Evolutionary conservation across 768 basidiomycete genomes (phyloP).

Genomic region (Pholiota microspora): DNA sequence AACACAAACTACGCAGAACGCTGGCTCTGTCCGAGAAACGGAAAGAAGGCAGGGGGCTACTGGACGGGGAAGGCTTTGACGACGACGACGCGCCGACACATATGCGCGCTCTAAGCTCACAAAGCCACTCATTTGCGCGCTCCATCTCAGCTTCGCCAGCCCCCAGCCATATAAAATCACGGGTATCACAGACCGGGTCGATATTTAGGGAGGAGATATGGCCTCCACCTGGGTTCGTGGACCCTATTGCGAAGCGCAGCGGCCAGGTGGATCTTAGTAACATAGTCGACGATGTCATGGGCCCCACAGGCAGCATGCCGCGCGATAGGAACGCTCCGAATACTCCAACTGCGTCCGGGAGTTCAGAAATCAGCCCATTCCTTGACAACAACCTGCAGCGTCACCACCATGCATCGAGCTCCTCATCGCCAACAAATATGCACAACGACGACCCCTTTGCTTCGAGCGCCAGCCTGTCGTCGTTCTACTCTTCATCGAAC

Average conservation of each 20-base stretch:
- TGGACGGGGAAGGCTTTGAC: constrained; percentile 36
- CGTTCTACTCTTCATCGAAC: constrained; percentile 8
- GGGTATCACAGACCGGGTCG: constrained; percentile 42
- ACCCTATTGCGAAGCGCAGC: constrained; percentile 33
- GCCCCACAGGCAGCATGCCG: too few relatives aligned
- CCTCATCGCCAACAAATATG: background rate
- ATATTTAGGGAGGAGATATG: constrained; percentile 48
- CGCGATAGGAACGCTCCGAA: constrained; percentile 11
- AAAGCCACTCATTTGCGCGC: constrained; percentile 5
- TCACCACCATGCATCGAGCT: background rate
- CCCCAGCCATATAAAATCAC: constrained; percentile 35
- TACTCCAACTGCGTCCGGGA: constrained; percentile 3
- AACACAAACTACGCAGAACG: constrained; percentile 30
- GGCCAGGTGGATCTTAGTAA: constrained; percentile 33
- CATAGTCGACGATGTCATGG: constrained; percentile 52
- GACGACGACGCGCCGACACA: constrained; percentile 25
- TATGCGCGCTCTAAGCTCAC: constrained; percentile 6
- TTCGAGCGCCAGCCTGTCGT: background rate
- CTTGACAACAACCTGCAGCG: background rate
- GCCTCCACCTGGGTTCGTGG: constrained; percentile 40
- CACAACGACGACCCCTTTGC: constrained; percentile 13
- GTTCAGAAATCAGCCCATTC: constrained; percentile 3
- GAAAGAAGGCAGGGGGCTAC: constrained; percentile 25
- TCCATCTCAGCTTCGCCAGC: constrained; percentile 29
- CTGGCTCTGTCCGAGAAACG: constrained; percentile 24